Conservation (phyloP, 1,139 yeast species). For the Lizanozyma gosingica region DNA sequence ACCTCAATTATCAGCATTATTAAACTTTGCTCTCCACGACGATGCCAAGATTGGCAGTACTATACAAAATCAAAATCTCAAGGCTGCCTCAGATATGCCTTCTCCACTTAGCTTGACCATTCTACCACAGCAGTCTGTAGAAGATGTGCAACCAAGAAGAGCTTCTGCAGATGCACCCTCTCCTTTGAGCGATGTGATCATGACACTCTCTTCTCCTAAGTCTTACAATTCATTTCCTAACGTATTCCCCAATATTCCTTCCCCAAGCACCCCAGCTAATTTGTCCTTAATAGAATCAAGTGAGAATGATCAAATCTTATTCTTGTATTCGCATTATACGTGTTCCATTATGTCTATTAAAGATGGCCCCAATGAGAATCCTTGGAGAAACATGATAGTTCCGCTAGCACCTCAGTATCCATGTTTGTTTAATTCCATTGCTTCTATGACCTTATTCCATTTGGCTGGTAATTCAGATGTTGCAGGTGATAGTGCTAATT, state of each 20-base stretch:
- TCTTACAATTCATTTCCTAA: not conserved
- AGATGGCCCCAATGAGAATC: slow-evolving; percentile 56
- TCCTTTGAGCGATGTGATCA: not conserved
- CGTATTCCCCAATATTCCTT: not conserved
- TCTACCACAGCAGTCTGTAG: not conserved
- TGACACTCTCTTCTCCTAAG: not conserved
- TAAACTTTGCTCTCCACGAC: not conserved
- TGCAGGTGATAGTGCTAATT: slow-evolving; percentile 27
- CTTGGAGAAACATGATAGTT: slow-evolving; percentile 53
- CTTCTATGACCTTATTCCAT: slow-evolving; percentile 60
- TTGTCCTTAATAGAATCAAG: slow-evolving; percentile 13
- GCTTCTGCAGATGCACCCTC: not conserved
- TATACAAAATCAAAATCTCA: no score
- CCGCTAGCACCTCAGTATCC: slow-evolving; percentile 48
- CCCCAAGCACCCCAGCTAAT: not conserved
- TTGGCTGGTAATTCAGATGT: slow-evolving; percentile 34
- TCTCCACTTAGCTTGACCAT: not conserved
- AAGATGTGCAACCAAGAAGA: not conserved
- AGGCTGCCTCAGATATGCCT: not conserved
- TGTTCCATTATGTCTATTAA: slow-evolving; percentile 57
- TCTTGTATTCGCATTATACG: slow-evolving; percentile 36
- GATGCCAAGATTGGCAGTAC: not conserved
- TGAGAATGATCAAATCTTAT: slow-evolving; percentile 29
- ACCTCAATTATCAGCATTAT: not conserved
- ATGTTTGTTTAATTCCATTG: slow-evolving; percentile 52